Evolutionary conservation across 2,329 filamentous ascomycete genomes (phyloP).

Genomic region (Talaromyces verruculosus): DNA sequence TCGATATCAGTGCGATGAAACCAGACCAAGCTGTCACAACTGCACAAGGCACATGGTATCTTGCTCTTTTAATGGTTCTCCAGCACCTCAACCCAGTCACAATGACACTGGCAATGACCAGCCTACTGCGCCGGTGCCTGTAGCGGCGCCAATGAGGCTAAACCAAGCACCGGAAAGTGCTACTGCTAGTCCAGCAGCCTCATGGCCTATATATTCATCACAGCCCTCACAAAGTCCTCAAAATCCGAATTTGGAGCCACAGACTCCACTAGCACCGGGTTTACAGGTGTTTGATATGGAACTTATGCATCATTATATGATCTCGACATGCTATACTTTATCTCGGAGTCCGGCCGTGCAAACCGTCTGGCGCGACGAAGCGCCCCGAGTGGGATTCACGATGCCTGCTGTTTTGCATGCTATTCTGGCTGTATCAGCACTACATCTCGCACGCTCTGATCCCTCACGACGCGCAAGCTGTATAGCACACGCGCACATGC

Average conservation of each 20-base stretch:
- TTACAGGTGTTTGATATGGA: conserved; percentile 44
- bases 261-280: not conserved
- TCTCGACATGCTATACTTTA: conserved; percentile 52
- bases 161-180: not conserved
- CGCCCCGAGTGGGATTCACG: conserved; percentile 50
- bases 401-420: conserved; percentile 52
- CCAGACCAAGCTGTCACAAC: conserved; percentile 29
- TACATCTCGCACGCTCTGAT: conserved; percentile 50
- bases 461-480: conserved; percentile 43
- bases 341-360: conserved; percentile 44
- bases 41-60: conserved; percentile 32
- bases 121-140: not conserved
- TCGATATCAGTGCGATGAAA: conserved; percentile 35
- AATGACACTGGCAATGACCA: not conserved
- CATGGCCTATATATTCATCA: not conserved
- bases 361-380: conserved; percentile 50
- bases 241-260: not conserved
- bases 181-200: not conserved
- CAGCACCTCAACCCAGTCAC: not conserved
- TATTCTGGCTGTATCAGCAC: conserved; percentile 51
- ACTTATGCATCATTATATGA: conserved; percentile 55
- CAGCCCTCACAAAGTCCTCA: not conserved
- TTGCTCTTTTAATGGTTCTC: not conserved
- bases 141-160: not conserved
- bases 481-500: conserved; percentile 38